phyloP scores from a whole-genome alignment of 2,329 filamentous ascomycete species.

The Cytospora piceicola region DNA sequence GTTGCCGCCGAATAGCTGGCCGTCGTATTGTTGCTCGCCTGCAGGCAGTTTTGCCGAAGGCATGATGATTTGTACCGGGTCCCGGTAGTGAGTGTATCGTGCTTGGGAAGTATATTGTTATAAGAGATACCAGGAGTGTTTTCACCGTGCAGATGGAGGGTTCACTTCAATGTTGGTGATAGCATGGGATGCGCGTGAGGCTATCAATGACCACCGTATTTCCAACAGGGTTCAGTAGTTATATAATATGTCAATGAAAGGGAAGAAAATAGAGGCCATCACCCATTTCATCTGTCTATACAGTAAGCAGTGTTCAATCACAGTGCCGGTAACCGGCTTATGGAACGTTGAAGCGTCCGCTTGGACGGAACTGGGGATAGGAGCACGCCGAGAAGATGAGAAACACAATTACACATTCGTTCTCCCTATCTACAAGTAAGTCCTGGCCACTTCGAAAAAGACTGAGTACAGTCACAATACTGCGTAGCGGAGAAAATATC shows the following conservation, averaged over 20 bases:
- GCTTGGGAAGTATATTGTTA: too few species aligned
- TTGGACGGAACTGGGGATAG: conserved; percentile 14
- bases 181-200: neutral
- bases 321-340: conserved; percentile 13
- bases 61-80: conserved; percentile 36
- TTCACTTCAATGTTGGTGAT: neutral
- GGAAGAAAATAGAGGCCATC: neutral
- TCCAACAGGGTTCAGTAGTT: conserved; percentile 5
- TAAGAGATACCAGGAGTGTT: neutral
- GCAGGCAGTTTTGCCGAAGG: conserved; percentile 38
- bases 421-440: neutral
- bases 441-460: neutral
- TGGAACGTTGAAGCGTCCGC: conserved; percentile 1
- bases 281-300: neutral
- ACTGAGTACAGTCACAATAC: neutral
- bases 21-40: conserved; percentile 27
- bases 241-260: conserved; percentile 2
- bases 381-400: neutral
- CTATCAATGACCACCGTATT: neutral
- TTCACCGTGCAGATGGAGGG: neutral
- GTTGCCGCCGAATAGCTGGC: conserved; percentile 36
- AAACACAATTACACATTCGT: neutral
- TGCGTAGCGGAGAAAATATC: conserved; percentile 35
- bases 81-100: neutral
- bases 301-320: neutral